Evolutionary conservation across 805 yeast genomes (phyloP).

Genomic region (Spathaspora boniae): DNA sequence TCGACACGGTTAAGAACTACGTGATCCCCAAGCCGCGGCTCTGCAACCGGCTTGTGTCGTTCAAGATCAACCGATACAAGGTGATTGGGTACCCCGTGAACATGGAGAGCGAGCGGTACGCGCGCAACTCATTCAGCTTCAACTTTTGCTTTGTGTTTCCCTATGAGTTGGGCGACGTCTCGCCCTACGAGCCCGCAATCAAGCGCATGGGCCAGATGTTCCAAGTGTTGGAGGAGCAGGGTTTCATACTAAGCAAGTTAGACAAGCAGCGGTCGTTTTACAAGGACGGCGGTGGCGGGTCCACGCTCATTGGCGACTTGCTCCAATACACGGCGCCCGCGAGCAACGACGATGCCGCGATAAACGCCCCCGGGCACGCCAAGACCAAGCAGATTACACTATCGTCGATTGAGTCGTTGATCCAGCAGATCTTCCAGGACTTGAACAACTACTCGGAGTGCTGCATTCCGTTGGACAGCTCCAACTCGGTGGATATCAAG

Average conservation of each 20-base stretch:
- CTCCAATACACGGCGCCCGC: conserved; percentile 1
- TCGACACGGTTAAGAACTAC: conserved; percentile 84
- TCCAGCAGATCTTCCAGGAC: conserved; percentile 91
- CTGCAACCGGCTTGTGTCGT: conserved; percentile 76
- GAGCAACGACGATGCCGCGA: conserved; percentile 7
- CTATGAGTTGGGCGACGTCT: conserved; percentile 65
- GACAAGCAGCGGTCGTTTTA: conserved; percentile 41
- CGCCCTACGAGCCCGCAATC: conserved; percentile 84
- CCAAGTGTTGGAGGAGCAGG: conserved; percentile 85
- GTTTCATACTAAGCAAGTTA: conserved; percentile 60
- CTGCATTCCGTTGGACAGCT: conserved; percentile 84
- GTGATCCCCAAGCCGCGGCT: conserved; percentile 91
- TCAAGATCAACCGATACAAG: conserved; percentile 65
- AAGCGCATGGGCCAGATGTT: conserved; percentile 85
- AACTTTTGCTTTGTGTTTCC: conserved; percentile 91
- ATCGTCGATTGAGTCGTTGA: conserved; percentile 61
- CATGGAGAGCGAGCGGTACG: conserved; percentile 68
- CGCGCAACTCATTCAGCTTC: conserved; percentile 89
- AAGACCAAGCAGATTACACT: conserved; percentile 30
- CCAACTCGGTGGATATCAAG: conserved; percentile 89
- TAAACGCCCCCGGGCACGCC: conserved; percentile 13
- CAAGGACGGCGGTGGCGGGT: conserved; percentile 15
- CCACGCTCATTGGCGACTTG: not conserved
- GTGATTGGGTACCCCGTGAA: conserved; percentile 89
- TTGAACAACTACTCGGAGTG: conserved; percentile 94